Evolutionary conservation across 495 filamentous ascomycete species (phyloP).

Genomic region (Penicillium canescens): DNA sequence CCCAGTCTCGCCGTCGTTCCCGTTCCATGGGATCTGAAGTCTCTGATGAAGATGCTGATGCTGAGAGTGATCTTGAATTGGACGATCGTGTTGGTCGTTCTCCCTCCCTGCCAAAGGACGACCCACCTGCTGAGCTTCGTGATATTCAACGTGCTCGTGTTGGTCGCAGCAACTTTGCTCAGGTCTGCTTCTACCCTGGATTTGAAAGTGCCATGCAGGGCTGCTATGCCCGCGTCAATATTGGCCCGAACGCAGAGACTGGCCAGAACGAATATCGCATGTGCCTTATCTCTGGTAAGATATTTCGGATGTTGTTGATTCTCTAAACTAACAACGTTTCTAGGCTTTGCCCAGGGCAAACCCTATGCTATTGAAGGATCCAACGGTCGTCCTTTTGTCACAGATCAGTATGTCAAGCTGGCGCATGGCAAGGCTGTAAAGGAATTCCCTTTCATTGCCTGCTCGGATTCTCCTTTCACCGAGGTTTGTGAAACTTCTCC

Average conservation of each 20-base stretch:
- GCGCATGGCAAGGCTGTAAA: conserved; percentile 75
- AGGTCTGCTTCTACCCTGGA: conserved; percentile 86
- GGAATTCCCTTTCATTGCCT: conserved; percentile 80
- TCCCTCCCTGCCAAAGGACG: conserved; percentile 46
- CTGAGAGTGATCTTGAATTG: conserved; percentile 80
- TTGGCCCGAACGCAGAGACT: conserved; percentile 68
- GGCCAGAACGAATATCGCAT: conserved; percentile 78
- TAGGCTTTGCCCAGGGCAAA: conserved; percentile 74
- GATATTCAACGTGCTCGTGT: conserved; percentile 83
- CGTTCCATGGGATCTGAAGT: conserved; percentile 48
- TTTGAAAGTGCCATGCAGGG: conserved; percentile 78
- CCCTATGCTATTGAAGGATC: conserved; percentile 75
- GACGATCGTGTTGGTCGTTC: conserved; percentile 52
- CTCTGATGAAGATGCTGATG: conserved; percentile 68
- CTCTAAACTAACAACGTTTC: not conserved
- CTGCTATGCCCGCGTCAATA: conserved; percentile 78
- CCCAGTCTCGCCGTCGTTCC: conserved; percentile 51
- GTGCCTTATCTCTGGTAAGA: conserved; percentile 78
- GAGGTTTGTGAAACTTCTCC: conserved; percentile 54
- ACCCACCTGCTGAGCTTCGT: conserved; percentile 65
- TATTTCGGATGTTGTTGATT: conserved; percentile 31
- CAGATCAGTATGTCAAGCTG: conserved; percentile 72
- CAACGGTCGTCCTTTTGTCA: conserved; percentile 70
- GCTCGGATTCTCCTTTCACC: conserved; percentile 73
- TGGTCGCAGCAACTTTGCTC: conserved; percentile 75